Conservation (phyloP, 768 basidiomycete species). For the Leccinum uliginosum region DNA sequence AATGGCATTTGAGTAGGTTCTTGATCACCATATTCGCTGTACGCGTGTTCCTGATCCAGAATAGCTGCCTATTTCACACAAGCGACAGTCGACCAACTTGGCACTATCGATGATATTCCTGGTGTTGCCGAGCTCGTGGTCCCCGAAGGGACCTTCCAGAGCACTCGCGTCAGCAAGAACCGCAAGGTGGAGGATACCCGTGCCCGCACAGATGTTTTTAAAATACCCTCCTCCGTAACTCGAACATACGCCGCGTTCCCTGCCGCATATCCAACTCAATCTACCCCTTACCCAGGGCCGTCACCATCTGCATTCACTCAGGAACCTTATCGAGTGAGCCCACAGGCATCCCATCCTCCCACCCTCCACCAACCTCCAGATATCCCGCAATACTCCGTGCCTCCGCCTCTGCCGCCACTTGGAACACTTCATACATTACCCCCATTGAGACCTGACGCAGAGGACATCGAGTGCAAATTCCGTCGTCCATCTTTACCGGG, state of each 20-base stretch:
- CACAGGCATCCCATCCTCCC: conserved; percentile 22
- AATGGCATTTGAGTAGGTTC: conserved; percentile 78
- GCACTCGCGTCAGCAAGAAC: conserved; percentile 55
- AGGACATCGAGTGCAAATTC: conserved; percentile 29
- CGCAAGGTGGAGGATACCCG: conserved; percentile 40
- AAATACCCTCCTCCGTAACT: conserved; percentile 29
- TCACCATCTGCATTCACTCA: conserved; percentile 21
- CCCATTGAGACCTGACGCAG: conserved; percentile 22
- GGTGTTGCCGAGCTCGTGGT: conserved; percentile 56
- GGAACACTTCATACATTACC: conserved; percentile 23
- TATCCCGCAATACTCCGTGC: conserved; percentile 25
- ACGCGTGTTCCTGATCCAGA: conserved; percentile 19
- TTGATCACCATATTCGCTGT: not conserved
- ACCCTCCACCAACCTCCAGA: conserved; percentile 21
- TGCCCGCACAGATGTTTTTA: conserved; percentile 29
- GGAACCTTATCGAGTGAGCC: conserved; percentile 20
- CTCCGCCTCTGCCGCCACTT: conserved; percentile 22
- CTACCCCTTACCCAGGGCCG: conserved; percentile 21
- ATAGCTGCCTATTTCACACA: conserved; percentile 84
- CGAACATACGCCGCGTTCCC: conserved; percentile 43
- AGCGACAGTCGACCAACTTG: conserved; percentile 63
- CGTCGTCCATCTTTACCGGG: conserved; percentile 30
- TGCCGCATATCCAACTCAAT: conserved; percentile 27
- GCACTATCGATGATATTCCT: conserved; percentile 65
- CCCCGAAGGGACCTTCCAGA: conserved; percentile 64